Conservation (phyloP, 768 basidiomycete genomes). For the Boletus reticuloceps region DNA sequence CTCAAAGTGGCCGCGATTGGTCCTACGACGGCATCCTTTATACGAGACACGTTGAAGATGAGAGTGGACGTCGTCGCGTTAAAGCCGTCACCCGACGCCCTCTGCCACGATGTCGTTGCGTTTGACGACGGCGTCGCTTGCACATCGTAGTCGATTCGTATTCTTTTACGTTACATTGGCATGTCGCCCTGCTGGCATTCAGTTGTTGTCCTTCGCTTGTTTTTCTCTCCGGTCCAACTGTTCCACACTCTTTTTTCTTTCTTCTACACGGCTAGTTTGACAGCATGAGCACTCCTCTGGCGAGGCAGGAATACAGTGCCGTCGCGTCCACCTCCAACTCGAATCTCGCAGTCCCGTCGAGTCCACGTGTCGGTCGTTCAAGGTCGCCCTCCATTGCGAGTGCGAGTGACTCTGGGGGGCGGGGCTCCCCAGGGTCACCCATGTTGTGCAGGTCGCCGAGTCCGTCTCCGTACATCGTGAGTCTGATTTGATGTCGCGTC, state of each 20-base stretch:
- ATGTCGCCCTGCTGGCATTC: slow-evolving; percentile 1
- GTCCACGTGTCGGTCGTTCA: slow-evolving; percentile 10
- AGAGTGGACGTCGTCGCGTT: slow-evolving; percentile 53
- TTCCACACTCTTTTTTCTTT: slow-evolving; percentile 16
- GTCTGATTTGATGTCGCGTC: neutral
- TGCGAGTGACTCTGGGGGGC: slow-evolving; percentile 15
- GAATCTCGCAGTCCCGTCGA: slow-evolving; percentile 17
- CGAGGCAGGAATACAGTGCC: slow-evolving; percentile 27
- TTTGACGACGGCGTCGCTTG: slow-evolving; percentile 14
- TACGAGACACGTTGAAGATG: slow-evolving; percentile 44
- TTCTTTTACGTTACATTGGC: slow-evolving; percentile 11
- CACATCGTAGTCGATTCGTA: neutral
- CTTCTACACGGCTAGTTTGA: neutral
- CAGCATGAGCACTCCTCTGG: slow-evolving; percentile 27
- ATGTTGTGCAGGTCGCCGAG: slow-evolving; percentile 22
- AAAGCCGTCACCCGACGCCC: slow-evolving; percentile 55
- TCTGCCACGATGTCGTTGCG: slow-evolving; percentile 33
- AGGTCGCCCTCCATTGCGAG: slow-evolving; percentile 20
- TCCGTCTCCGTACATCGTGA: slow-evolving; percentile 27
- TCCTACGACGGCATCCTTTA: slow-evolving; percentile 56
- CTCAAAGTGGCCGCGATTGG: slow-evolving; percentile 62
- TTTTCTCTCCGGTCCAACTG: slow-evolving; percentile 14
- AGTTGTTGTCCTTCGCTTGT: neutral
- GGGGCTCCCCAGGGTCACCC: slow-evolving; percentile 12
- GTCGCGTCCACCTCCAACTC: slow-evolving; percentile 20